Evolutionary conservation across 225 moss, liverwort and hornwort genomes (phyloP).

Genomic region (Lunularia cruciata): DNA sequence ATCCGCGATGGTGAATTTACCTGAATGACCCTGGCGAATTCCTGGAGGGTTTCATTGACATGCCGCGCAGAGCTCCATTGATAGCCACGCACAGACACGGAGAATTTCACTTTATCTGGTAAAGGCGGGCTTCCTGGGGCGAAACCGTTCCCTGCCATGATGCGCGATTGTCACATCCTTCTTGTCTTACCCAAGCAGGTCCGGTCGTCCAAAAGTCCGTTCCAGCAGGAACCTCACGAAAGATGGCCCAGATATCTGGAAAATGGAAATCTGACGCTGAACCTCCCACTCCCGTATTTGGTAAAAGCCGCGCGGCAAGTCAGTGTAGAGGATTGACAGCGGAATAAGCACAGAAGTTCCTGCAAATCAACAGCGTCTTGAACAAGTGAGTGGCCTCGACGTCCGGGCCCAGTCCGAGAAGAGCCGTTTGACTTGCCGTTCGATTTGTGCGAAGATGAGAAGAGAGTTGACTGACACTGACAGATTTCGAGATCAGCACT

Average conservation of each 20-base stretch:
- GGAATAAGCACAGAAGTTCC: too few relatives aligned
- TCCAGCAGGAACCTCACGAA: neutral
- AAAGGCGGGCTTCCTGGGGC: constrained; percentile 15
- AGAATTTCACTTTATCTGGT: constrained; percentile 82
- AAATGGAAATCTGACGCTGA: neutral
- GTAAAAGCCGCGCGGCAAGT: too few relatives aligned
- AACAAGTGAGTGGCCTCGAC: too few relatives aligned
- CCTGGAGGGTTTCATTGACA: constrained; percentile 80
- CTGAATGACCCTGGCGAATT: constrained; percentile 83
- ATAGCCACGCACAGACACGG: constrained; percentile 72
- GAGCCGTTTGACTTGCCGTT: too few relatives aligned
- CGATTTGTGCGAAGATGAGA: too few relatives aligned
- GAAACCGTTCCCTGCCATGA: constrained; percentile 27
- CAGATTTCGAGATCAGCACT: neutral
- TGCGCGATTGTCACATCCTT: neutral
- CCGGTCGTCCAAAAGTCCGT: neutral
- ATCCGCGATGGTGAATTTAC: too few relatives aligned
- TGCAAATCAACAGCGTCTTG: too few relatives aligned
- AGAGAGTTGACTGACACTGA: too few relatives aligned
- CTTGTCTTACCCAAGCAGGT: too few relatives aligned
- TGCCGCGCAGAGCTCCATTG: constrained; percentile 96
- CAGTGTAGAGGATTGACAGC: too few relatives aligned
- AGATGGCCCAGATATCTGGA: neutral
- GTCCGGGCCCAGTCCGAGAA: too few relatives aligned
- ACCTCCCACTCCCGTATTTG: too few relatives aligned